Evolutionary conservation across 2,329 filamentous ascomycete genomes (phyloP), one percentile per base, ranked within the genome.

Genomic region (Clarireedia hainanense): DNA sequence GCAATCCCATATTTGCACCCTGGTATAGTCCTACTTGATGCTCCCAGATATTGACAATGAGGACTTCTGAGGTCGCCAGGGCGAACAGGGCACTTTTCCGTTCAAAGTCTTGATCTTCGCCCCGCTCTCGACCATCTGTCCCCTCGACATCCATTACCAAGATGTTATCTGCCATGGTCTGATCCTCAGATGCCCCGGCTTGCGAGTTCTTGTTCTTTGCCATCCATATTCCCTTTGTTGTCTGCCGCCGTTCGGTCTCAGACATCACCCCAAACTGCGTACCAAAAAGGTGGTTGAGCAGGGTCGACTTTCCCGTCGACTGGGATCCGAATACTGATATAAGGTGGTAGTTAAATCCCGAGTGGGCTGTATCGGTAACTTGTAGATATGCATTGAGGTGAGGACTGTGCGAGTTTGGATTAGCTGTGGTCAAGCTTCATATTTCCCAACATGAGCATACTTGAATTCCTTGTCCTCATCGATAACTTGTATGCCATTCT

Each of bases 41-140:
- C 74, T 99, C 94, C 94, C 94, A 99, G 63, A 99, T 95, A 70
- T 99, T 99, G 72, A 99, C 88, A 69, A 99, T 95, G 65, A 99
- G 79, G 52, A 99, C 92, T 75, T 99, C 94, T 71, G 92, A 97
- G 17, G 94, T 99, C 50, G 94, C 94, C 67, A 99, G 80, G 51
- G 94, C 94, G 74, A 99, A 99, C 20, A 99, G 80, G 24, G 94
- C 94, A 72, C 91, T 96, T 77, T 99, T 99, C 68, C 94, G 83
- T 80, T 99, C 94, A 72, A 99, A 99, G 70, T 99, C 94, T 73
- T 99, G 94, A 70, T 99, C 94, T 72, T 99, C 94, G 61, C 94
- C 94, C 63, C 94, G 82, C 75, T 99, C 94, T 64, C 94, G 84
- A 52, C 94, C 94, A 71, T 99, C 94, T 10, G 94, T 97, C 63